Base-by-base conservation (phyloP, 352 stramenopile species). In the Phytophthora syringae region DNA sequence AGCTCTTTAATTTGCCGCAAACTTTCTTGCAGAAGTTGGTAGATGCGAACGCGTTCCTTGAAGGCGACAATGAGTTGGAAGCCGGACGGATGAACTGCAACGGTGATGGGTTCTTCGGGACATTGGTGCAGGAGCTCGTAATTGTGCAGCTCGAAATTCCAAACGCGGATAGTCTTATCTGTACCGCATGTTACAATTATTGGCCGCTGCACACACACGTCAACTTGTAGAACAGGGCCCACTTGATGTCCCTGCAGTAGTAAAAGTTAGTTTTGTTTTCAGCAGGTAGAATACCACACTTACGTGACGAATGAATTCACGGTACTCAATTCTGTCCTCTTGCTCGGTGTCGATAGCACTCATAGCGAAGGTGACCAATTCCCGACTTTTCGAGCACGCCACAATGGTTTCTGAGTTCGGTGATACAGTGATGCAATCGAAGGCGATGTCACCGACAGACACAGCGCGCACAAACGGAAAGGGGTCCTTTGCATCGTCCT, bases 141-240 rank as follows among this genome's bases (percentile, higher is more conserved):
- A 15, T 74, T 45, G 15, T 55, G 52, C 5, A 84, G 28, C n/a
- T 90, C 75, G 43, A 90, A 94, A 61, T 97, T 97, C 93, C 92
- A 98, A 11, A 98, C 63, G 28, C 92, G 77, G 15, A 98, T 68
- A 2, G 84, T 94, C 40, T 89, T 89, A 70, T 98, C 92, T 0
- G 79, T 68, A 16, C 90, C 90, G 34, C 86, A 95, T 6, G 90
- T 92, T 1, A 76, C 89, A 3, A 98, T 21, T 22, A 97, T 77
- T 9, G 87, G 86, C 11, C 95, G 90, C 37, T 92, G 86, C 20
- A 96, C 59, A 63, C 92, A 96, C 0, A 84, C 72, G 53, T 97
- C 88, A 2, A 94, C 54, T 44, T 91, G 88, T 12, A 97, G 52
- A 11, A 94, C 70, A 1, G 70, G 61, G 3, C 86, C 83, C 1